Conservation (phyloP, 805 yeast genomes). For the Zygoascus tannicola region DNA sequence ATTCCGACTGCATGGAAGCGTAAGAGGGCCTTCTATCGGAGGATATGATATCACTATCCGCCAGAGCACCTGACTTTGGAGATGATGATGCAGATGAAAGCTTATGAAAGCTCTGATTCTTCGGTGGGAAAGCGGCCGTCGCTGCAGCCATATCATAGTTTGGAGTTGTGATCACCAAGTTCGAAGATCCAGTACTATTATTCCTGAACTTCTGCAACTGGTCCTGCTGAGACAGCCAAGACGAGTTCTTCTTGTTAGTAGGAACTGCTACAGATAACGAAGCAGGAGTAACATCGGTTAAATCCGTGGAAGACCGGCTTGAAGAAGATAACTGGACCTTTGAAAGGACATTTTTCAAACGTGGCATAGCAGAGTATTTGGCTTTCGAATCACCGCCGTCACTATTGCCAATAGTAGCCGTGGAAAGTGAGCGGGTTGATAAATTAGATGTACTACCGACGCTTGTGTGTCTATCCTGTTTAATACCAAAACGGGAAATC, state of each 20-base stretch:
- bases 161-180: no score
- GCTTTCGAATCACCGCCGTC: neutral
- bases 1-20: neutral
- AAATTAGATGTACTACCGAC: neutral
- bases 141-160: neutral
- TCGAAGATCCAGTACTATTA: no score
- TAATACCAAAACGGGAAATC: neutral
- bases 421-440: no score
- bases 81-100: neutral
- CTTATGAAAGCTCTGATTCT: neutral
- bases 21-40: neutral
- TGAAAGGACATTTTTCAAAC: conserved; percentile 15
- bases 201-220: no score
- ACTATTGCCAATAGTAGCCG: neutral
- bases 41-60: neutral
- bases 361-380: conserved; percentile 9
- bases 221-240: no score
- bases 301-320: neutral
- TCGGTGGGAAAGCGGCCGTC: neutral
- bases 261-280: no score
- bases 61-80: neutral
- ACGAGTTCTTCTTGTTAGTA: no score
- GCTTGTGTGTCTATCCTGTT: neutral
- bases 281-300: no score
- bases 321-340: conserved; percentile 13